These are phyloP conservation scores for Apiospora hydei DNA, from an alignment of 2,329 filamentous ascomycete genomes.

Conservation along the genomic window DNA sequence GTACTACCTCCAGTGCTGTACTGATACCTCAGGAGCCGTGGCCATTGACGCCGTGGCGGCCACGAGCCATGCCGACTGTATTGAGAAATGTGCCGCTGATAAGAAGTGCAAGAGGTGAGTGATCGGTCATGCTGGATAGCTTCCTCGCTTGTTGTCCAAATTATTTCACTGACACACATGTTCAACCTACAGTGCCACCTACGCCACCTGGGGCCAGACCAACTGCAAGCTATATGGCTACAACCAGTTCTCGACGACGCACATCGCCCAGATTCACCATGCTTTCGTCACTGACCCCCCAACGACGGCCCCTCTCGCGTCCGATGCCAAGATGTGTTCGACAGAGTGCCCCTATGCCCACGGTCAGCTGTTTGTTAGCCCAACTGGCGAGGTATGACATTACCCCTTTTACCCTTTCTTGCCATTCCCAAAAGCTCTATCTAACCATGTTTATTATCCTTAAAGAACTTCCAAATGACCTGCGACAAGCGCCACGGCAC, in stretches of 20 bases:
- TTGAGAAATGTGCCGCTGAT: background rate
- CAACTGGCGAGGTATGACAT: conserved; percentile 25
- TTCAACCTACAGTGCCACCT: background rate
- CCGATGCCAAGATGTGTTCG: conserved; percentile 29
- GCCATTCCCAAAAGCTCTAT: background rate
- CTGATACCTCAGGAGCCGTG: conserved; percentile 27
- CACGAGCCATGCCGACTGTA: background rate
- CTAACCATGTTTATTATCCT: no score
- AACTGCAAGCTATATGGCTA: conserved; percentile 33
- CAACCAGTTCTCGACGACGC: conserved; percentile 26
- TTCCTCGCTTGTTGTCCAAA: background rate
- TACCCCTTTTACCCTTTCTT: background rate
- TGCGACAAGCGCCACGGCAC: conserved; percentile 31
- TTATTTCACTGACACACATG: no score
- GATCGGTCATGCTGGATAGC: background rate
- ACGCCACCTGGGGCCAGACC: background rate
- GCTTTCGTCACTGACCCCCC: background rate
- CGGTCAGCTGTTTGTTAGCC: conserved; percentile 27
- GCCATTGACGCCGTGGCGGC: background rate
- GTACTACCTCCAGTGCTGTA: conserved; percentile 22
- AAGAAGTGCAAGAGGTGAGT: background rate
- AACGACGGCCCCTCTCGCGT: background rate
- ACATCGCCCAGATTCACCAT: background rate
- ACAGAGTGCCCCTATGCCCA: conserved; percentile 30
- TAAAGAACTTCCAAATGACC: conserved; percentile 30